These are phyloP conservation scores for Aurantiochytrium sp. DNA, from an alignment of 108 stramenopile genomes.

Conservation along the genomic window DNA sequence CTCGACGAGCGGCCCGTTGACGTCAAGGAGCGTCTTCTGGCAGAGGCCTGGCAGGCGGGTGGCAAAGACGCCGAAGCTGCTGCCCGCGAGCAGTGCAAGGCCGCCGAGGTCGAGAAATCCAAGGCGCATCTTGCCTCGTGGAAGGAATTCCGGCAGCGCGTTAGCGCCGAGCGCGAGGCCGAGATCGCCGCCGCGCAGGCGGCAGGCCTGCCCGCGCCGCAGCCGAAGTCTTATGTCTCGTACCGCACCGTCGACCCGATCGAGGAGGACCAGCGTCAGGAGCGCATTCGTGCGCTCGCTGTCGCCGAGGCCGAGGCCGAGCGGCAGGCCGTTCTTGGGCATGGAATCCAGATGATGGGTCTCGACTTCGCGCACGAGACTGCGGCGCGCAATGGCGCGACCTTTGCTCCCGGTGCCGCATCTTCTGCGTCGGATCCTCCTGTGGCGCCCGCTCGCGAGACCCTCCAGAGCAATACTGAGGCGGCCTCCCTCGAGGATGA, in stretches of 20 bases:
- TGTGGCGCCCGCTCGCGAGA: not conserved
- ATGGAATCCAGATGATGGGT: not conserved
- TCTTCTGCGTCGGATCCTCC: too few relatives aligned
- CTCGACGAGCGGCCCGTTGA: constrained; percentile 16
- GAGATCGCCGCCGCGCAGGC: not conserved
- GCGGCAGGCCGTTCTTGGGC: not conserved
- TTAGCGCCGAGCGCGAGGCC: not conserved
- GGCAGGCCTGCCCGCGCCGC: not conserved
- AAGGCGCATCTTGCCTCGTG: not conserved
- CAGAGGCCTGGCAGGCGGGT: not conserved
- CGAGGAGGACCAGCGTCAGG: not conserved
- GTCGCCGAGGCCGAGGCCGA: constrained; percentile 18
- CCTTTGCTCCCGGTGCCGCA: not conserved
- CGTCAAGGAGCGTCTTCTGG: not conserved
- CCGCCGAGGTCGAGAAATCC: not conserved
- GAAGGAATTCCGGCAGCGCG: not conserved
- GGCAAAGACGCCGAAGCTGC: not conserved
- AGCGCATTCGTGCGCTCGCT: not conserved
- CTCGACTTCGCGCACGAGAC: not conserved
- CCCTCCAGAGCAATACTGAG: not conserved
- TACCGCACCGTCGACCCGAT: not conserved
- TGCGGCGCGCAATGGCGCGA: not conserved
- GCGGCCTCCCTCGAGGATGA: not conserved
- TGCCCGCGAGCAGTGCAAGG: not conserved
- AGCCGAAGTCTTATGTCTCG: not conserved